Conservation (phyloP, 73 alveolate species). For the Paramecium sexaurelia region DNA sequence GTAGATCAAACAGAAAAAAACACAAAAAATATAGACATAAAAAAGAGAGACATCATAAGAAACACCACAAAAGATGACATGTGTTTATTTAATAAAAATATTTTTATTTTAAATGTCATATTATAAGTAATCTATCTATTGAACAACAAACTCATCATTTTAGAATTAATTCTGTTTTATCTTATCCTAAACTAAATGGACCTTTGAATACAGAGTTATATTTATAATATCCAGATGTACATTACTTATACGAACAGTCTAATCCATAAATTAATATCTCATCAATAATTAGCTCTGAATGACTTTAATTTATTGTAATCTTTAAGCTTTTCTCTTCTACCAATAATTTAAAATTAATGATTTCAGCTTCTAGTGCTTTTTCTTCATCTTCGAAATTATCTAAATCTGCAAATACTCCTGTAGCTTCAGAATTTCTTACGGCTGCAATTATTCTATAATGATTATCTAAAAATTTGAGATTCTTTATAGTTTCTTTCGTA, state of each 20-base stretch:
- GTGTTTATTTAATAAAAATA: background rate
- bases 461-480: background rate
- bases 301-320: background rate
- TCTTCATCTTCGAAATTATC: background rate
- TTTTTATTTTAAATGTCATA: background rate
- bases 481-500: background rate
- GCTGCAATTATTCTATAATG: slow-evolving; percentile 29
- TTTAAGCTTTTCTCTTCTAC: background rate
- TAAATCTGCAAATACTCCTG: background rate
- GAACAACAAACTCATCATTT: background rate
- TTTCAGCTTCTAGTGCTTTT: background rate
- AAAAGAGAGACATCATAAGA: background rate
- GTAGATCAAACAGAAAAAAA: slow-evolving; percentile 1
- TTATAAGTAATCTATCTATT: background rate
- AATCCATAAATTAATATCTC: slow-evolving; percentile 37
- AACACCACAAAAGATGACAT: slow-evolving; percentile 34
- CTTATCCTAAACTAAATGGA: slow-evolving; percentile 29
- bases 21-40: slow-evolving; percentile 26
- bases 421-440: background rate
- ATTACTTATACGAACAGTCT: background rate
- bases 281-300: background rate
- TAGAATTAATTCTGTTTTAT: background rate
- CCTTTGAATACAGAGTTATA: slow-evolving; percentile 26
- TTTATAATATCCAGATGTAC: background rate
- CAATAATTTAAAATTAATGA: background rate